phyloP scores from a whole-genome alignment of 768 basidiomycete genomes.

The Serendipita vermifera region DNA sequence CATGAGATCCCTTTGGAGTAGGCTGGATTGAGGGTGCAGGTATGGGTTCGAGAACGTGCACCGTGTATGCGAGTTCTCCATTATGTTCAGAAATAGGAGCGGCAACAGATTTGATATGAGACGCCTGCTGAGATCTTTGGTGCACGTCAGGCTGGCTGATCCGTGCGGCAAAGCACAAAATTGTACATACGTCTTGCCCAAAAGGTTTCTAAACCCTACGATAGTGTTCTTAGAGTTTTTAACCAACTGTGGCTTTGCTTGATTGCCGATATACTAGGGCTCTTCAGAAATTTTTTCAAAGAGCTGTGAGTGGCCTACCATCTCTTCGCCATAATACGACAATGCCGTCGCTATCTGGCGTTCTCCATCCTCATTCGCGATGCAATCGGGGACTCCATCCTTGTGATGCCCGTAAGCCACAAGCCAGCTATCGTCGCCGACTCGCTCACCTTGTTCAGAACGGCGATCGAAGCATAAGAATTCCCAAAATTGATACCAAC shows the following conservation, averaged over 20 bases:
- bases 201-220: conserved; percentile 81
- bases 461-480: conserved; percentile 87
- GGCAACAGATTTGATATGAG: conserved; percentile 27
- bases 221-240: conserved; percentile 93
- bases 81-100: conserved; percentile 46
- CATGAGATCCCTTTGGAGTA: conserved; percentile 28
- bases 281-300: neutral
- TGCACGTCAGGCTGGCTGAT: neutral
- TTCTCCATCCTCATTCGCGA: conserved; percentile 97
- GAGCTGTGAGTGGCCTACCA: conserved; percentile 38
- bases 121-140: neutral
- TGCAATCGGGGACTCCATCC: conserved; percentile 89
- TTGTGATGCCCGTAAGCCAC: no score
- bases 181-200: conserved; percentile 73
- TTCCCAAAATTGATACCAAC: conserved; percentile 96
- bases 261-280: conserved; percentile 86
- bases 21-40: conserved; percentile 39
- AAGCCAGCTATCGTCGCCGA: neutral
- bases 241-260: conserved; percentile 85
- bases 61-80: conserved; percentile 75
- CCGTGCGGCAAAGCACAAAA: neutral
- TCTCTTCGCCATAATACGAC: conserved; percentile 82
- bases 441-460: conserved; percentile 75
- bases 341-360: conserved; percentile 94
- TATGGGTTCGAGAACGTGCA: conserved; percentile 65